Percentiles rank a stretch among this genome's conserved stretches.
phyloP scores from a whole-genome alignment of 2,329 filamentous ascomycete species.

The Hymenoscyphus infarciens region DNA sequence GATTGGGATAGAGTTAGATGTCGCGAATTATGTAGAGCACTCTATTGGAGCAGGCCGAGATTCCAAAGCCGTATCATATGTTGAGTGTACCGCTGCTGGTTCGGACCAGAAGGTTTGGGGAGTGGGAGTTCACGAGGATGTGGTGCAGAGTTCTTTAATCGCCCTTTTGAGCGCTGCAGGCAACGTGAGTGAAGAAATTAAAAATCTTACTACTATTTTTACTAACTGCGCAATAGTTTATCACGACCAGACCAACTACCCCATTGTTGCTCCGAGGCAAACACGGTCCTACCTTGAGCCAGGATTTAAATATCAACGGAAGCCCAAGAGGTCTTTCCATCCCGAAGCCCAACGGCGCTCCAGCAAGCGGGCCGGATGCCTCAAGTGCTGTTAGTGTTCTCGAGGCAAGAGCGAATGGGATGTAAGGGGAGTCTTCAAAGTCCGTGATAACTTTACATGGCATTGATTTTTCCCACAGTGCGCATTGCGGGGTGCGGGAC shows the following conservation, averaged over 20 bases:
- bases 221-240: constrained; percentile 53
- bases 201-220: neutral
- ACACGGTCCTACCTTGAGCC: constrained; percentile 43
- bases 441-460: neutral
- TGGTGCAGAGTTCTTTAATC: constrained; percentile 83
- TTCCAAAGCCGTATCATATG: constrained; percentile 92
- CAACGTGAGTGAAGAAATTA: constrained; percentile 59
- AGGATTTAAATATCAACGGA: constrained; percentile 37
- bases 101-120: constrained; percentile 78
- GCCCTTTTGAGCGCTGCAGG: constrained; percentile 81
- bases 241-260: constrained; percentile 65
- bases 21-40: constrained; percentile 95
- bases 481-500: constrained; percentile 14
- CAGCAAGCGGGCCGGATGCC: constrained; percentile 33
- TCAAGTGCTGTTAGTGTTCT: constrained; percentile 38
- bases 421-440: constrained; percentile 15
- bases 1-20: constrained; percentile 82
- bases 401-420: constrained; percentile 41
- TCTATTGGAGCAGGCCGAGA: constrained; percentile 77
- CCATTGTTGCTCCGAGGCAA: constrained; percentile 61
- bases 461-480: neutral
- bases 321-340: constrained; percentile 25
- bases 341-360: constrained; percentile 26
- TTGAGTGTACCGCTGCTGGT: constrained; percentile 73
- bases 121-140: constrained; percentile 87